phyloP scores from a whole-genome alignment of 805 yeast species.

The Saccharomycopsis sp. region DNA sequence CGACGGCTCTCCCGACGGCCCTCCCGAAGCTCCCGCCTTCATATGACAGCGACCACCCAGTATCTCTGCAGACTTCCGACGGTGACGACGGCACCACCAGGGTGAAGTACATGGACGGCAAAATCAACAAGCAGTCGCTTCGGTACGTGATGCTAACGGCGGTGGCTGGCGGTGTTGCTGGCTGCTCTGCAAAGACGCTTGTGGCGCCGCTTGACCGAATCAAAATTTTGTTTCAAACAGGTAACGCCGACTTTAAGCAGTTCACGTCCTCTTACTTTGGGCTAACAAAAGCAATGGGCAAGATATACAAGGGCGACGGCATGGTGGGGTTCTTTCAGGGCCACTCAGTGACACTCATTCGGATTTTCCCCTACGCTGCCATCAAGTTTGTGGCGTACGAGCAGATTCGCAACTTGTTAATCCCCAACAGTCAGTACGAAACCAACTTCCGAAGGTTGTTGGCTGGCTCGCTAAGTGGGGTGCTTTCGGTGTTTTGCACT shows the following conservation, averaged over 20 bases:
- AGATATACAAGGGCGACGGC: conserved; percentile 66
- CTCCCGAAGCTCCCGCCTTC: not conserved
- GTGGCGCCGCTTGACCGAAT: conserved; percentile 95
- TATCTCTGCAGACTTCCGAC: too few relatives aligned
- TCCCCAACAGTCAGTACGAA: conserved; percentile 67
- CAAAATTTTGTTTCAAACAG: conserved; percentile 89
- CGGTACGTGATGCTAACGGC: conserved; percentile 82
- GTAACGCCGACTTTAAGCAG: conserved; percentile 78
- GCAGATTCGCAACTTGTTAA: conserved; percentile 71
- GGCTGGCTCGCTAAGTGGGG: conserved; percentile 88
- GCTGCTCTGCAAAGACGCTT: conserved; percentile 89
- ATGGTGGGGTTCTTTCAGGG: conserved; percentile 82
- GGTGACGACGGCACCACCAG: too few relatives aligned
- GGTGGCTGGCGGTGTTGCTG: conserved; percentile 91
- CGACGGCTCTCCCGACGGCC: not conserved
- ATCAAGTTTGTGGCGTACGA: conserved; percentile 95
- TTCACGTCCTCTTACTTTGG: conserved; percentile 78
- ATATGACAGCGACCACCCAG: not conserved
- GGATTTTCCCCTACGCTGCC: conserved; percentile 96
- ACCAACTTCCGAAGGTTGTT: conserved; percentile 71
- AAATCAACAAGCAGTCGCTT: conserved; percentile 47
- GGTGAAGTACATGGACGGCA: too few relatives aligned
- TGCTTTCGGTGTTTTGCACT: conserved; percentile 76
- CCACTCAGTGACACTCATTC: conserved; percentile 82
- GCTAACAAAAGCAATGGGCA: conserved; percentile 57